Conservation (phyloP, 2,329 filamentous ascomycete species). For the Paecilomyces fulvus region DNA sequence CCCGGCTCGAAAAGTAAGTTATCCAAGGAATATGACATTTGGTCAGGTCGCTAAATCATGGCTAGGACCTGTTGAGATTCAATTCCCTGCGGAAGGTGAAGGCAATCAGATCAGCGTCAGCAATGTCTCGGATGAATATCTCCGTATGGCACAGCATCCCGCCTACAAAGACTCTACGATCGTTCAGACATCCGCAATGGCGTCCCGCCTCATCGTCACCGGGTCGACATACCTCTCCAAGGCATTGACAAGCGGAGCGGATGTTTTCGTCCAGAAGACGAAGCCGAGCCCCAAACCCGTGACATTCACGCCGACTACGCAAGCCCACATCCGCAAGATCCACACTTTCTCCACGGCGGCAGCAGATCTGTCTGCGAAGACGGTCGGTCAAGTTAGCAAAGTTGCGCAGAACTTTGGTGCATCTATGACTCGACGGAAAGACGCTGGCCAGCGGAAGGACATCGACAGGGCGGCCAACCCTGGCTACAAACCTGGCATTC, state of each 20-base stretch:
- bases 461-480: constrained; percentile 57
- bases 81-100: constrained; percentile 38
- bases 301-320: constrained; percentile 78
- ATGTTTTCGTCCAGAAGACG: constrained; percentile 70
- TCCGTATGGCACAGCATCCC: constrained; percentile 72
- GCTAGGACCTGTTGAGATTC: constrained; percentile 41
- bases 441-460: constrained; percentile 47
- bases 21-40: background rate
- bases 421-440: constrained; percentile 56
- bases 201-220: constrained; percentile 86
- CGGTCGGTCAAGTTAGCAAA: constrained; percentile 72
- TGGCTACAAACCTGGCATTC: constrained; percentile 75
- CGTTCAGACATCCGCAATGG: constrained; percentile 77
- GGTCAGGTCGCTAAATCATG: constrained; percentile 3
- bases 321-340: constrained; percentile 77
- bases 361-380: constrained; percentile 72
- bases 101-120: constrained; percentile 40
- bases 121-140: constrained; percentile 50
- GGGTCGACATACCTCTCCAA: constrained; percentile 72
- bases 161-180: constrained; percentile 83
- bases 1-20: constrained; percentile 81
- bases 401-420: constrained; percentile 89
- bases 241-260: constrained; percentile 66
- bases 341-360: constrained; percentile 77
- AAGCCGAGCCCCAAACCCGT: constrained; percentile 72